Percentiles rank a stretch among this genome's conserved stretches.
Evolutionary conservation across 2,329 filamentous ascomycete genomes (phyloP).

Genomic region (Colletotrichum melonis): DNA sequence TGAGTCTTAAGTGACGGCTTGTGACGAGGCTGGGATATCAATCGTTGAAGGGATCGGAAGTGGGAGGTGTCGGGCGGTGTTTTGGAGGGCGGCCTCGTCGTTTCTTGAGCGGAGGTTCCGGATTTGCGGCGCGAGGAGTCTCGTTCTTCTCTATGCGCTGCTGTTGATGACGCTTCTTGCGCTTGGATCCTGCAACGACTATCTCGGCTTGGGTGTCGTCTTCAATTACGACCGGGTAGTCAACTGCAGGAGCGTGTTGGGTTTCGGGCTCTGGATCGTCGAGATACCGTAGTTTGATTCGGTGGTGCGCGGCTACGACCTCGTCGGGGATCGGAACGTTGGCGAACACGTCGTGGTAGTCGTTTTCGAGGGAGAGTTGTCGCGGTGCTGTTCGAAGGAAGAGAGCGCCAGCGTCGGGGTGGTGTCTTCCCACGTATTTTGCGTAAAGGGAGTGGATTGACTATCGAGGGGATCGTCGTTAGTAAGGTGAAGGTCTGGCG

Average conservation of each 20-base stretch:
- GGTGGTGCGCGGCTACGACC: neutral
- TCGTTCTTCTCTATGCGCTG: neutral
- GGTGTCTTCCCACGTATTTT: neutral
- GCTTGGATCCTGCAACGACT: neutral
- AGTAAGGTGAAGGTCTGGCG: neutral
- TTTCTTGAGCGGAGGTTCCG: neutral
- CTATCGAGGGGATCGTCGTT: neutral
- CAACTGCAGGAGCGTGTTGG: neutral
- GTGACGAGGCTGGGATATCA: neutral
- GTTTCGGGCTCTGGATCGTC: neutral
- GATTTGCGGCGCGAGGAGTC: too few relatives aligned
- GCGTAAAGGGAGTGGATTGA: slow-evolving; percentile 3
- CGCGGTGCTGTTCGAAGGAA: neutral
- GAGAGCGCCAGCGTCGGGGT: neutral
- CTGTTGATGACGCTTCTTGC: neutral
- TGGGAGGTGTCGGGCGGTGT: neutral
- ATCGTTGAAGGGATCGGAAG: neutral
- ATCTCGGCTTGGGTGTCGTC: neutral
- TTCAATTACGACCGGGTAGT: neutral
- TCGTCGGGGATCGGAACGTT: slow-evolving; percentile 9
- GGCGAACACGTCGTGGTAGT: neutral
- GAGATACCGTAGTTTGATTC: neutral
- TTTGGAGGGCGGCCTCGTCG: neutral
- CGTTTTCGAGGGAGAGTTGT: neutral
- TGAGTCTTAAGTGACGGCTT: neutral